Evolutionary conservation across 805 yeast species (phyloP), one percentile per base, ranked within the genome.

Genomic region (Clavispora carvajalis): DNA sequence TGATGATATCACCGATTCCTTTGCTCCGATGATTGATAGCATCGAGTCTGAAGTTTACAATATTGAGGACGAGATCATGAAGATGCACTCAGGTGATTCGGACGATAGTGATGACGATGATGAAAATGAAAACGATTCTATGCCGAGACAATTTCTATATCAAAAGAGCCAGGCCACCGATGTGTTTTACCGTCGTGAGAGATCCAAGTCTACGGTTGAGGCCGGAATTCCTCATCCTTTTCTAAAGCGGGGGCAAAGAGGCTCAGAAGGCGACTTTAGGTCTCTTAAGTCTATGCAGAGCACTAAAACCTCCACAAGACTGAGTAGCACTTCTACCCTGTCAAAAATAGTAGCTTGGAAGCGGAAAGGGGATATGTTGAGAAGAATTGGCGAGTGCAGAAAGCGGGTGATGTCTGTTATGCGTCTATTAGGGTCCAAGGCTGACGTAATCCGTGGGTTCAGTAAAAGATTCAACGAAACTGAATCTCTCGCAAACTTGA

Each of bases 1-100:
- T 52, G 99, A 93, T 67, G 98, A 93, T 59, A 87, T 93, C 48
- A 91, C 97, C 0, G 99, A 93, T 69, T 95, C 95, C 0, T 93
- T 87, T 69, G 98, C 95, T 1, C 99, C 99, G 2, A 79, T 93
- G 83, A 90, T 93, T 47, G 95, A 87, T 43, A 78, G 91, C 35
- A 90, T 93, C 38, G 98, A 93, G 57, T 88, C 82, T 44, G 99
- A 93, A 54, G 98, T 93, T 17, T 88, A 89, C 58, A 75, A 79
- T n/a, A 93, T 93, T 46, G 99, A 93, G 55, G 96, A 91, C 54
- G 85, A 90, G 3, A 91, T 93, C 38, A 67, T 93, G 52, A 73
- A 75, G 41, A 83, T 93, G 91, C 95, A 91, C 59, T 82, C 89
- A 16, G 81, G 83, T 1, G 76, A 69, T 24, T 63, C 72, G 3